phyloP scores from a whole-genome alignment of 305 asterid genomes.

The Fraxinus sp. region DNA sequence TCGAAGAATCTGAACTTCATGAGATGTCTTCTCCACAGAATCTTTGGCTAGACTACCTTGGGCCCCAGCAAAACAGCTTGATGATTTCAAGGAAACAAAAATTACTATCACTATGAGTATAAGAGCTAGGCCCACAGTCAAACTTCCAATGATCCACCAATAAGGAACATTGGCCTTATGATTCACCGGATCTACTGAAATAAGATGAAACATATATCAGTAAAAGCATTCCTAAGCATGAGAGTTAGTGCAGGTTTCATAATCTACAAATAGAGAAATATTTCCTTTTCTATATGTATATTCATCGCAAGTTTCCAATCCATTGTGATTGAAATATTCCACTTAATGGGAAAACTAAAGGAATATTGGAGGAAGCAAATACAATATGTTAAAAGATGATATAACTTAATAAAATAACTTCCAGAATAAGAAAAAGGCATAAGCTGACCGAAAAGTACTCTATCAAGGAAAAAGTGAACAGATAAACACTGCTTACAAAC shows the following conservation, averaged over 20 bases:
- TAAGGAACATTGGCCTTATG: constrained; percentile 60
- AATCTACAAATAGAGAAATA: background rate
- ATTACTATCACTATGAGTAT: constrained; percentile 45
- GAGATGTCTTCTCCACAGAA: constrained; percentile 53
- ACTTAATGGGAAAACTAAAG: background rate
- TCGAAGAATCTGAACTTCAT: constrained; percentile 71
- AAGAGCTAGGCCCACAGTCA: constrained; percentile 69
- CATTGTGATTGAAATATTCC: background rate
- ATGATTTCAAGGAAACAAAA: constrained; percentile 57
- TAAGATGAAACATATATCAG: background rate
- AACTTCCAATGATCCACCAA: constrained; percentile 87
- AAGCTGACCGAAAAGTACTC: background rate
- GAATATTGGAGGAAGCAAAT: background rate
- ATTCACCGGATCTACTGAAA: constrained; percentile 48
- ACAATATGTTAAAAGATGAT: background rate
- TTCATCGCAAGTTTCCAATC: background rate
- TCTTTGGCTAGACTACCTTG: constrained; percentile 47
- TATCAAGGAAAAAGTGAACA: background rate
- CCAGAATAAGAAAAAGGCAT: background rate
- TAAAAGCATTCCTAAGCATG: background rate
- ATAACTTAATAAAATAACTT: background rate
- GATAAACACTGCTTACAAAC: background rate
- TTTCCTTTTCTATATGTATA: background rate
- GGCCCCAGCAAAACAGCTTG: constrained; percentile 45
- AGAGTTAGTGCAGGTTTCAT: background rate